A percentile compares a stretch with the other conserved stretches of the same genome.
Conservation (phyloP, 371 early-diverging fungal species). For the Cokeromyces recurvatus region DNA sequence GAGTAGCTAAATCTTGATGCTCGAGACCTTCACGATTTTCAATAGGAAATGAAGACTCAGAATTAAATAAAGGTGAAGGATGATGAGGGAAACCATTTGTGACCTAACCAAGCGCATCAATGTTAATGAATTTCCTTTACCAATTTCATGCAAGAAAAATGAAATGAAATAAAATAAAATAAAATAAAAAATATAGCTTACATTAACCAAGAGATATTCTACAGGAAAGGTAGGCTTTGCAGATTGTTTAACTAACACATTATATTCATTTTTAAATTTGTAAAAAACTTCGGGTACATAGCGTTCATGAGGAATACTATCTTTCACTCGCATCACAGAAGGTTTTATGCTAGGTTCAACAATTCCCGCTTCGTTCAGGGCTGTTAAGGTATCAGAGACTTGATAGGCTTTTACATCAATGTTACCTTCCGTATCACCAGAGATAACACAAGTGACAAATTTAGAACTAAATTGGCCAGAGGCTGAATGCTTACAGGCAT, state of each 20-base stretch:
- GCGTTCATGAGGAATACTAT: slow-evolving; percentile 62
- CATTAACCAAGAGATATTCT: slow-evolving; percentile 93
- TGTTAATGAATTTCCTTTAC: too few relatives aligned
- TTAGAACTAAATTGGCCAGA: slow-evolving; percentile 84
- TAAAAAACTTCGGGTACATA: slow-evolving; percentile 97
- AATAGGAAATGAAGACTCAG: slow-evolving; percentile 44
- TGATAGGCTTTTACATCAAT: slow-evolving; percentile 91
- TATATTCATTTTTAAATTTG: slow-evolving; percentile 93
- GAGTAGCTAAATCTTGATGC: slow-evolving; percentile 29
- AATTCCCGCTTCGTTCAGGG: slow-evolving; percentile 90
- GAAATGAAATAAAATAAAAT: too few relatives aligned
- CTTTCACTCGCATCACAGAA: slow-evolving; percentile 80
- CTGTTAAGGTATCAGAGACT: slow-evolving; percentile 89
- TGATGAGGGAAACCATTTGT: slow-evolving; percentile 91
- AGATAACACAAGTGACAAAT: slow-evolving; percentile 91
- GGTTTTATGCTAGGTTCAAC: slow-evolving; percentile 91
- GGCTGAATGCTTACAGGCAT: slow-evolving; percentile 62
- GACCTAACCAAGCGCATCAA: too few relatives aligned
- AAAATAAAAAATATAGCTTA: too few relatives aligned
- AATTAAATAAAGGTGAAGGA: slow-evolving; percentile 72
- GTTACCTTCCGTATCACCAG: slow-evolving; percentile 75
- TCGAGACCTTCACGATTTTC: slow-evolving; percentile 62
- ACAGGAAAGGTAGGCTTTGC: slow-evolving; percentile 95
- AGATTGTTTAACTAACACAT: slow-evolving; percentile 75
- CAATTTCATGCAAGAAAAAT: too few relatives aligned